Base-by-base conservation (phyloP, 257 asterid genomes). In the Nicotiana attenuata region DNA sequence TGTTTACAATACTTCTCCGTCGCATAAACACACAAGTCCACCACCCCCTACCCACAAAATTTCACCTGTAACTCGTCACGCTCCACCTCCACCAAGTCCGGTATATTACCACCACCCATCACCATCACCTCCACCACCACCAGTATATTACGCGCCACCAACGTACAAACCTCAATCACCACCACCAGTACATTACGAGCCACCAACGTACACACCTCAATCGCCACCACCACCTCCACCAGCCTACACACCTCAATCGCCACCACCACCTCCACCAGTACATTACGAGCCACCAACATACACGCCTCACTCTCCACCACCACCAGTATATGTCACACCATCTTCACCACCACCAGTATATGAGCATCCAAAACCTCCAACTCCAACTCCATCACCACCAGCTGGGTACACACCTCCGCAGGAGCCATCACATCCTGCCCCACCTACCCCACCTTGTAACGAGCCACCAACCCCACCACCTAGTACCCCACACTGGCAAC, bases 11-110 rank as follows among this genome's bases (percentile, higher is more conserved):
- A 50, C 35, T 22, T 81, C 87, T 2, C 84, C 83, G 1, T 59
- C 59, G 2, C 66, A 75, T 53, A 15, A 33, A 75, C 81, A 52
- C n/a, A 80, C 61, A 33, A 83, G 89, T 14, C 91, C 90, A 4
- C 90, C 93, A 63, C 89, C 90, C 3, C 82, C 89, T 16, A 65
- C 84, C 17, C 83, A 83, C 41, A 28, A 82, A 76, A 68, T 65
- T 20, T 82, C 83, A 10, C 83, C 85, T 22, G 80, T n/a, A 68
- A 71, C 35, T 67, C 82, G 6, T 35, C 57, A 77, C 16, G 68
- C 73, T 35, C 77, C 73, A 11, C 85, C 87, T 1, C 82, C 85
- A 20, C 86, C 86, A 10, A 65, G 84, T 19, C 82, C 89, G 0
- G 75, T 85, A 47, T 73, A 80, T 8, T 63, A 41, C 1, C 50